phyloP scores from a whole-genome alignment of 257 asterid genomes.

The Fraxinus americana region DNA sequence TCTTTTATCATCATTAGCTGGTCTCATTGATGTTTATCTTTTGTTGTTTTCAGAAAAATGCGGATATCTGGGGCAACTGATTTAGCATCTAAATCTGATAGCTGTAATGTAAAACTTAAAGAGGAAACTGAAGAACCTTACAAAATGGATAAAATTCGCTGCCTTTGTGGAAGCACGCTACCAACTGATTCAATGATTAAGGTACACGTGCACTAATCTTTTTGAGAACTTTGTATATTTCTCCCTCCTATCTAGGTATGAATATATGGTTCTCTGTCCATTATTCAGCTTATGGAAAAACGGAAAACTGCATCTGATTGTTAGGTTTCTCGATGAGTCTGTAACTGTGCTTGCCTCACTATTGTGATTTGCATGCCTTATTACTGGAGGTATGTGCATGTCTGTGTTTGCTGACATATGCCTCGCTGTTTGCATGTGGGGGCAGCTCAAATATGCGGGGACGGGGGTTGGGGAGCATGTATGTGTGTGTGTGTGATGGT shows the following conservation, averaged over 20 bases:
- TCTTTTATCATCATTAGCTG: conserved; percentile 6
- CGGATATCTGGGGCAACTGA: conserved; percentile 83
- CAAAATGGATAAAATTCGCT: conserved; percentile 73
- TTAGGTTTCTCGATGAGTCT: neutral
- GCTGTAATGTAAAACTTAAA: conserved; percentile 39
- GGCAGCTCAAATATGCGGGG: neutral
- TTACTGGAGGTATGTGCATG: neutral
- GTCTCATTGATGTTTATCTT: conserved; percentile 11
- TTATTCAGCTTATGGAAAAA: neutral
- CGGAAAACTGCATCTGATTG: neutral
- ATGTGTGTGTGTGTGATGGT: neutral
- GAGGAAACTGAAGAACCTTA: conserved; percentile 70
- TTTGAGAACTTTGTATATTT: conserved; percentile 8
- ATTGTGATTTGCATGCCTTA: conserved; percentile 16
- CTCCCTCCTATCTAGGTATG: neutral
- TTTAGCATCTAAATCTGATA: conserved; percentile 78
- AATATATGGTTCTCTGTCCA: neutral
- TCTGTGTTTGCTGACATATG: neutral
- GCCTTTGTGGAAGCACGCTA: conserved; percentile 79
- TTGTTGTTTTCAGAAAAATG: conserved; percentile 69
- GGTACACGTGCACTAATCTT: conserved; percentile 41
- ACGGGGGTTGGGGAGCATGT: neutral
- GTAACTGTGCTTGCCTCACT: neutral
- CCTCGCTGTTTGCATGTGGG: neutral
- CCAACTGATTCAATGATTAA: conserved; percentile 77